A percentile compares a stretch with the other conserved stretches of the same genome.
Conservation (phyloP, 768 basidiomycete genomes). For the Kwoniella pini region DNA sequence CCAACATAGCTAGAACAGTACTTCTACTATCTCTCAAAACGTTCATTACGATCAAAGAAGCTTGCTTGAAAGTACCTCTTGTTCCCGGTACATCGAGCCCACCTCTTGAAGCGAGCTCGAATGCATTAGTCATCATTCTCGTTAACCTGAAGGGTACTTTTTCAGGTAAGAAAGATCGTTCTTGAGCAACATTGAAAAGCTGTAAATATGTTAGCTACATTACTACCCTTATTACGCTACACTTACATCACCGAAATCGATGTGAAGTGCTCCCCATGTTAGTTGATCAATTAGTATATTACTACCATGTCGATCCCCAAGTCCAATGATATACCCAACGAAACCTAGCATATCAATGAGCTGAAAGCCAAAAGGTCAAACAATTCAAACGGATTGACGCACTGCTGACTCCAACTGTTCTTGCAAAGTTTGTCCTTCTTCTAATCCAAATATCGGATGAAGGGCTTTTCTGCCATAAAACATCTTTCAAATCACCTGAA, state of each 20-base stretch:
- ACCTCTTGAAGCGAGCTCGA: slow-evolving; percentile 47
- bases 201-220: slow-evolving; percentile 15
- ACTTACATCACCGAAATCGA: slow-evolving; percentile 56
- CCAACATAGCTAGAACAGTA: slow-evolving; percentile 54
- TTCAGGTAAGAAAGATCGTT: slow-evolving; percentile 53
- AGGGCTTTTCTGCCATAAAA: slow-evolving; percentile 52
- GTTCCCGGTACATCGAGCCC: slow-evolving; percentile 43
- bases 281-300: slow-evolving; percentile 51
- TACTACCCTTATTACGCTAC: slow-evolving; percentile 2
- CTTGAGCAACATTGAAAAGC: slow-evolving; percentile 52
- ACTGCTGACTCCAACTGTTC: slow-evolving; percentile 50
- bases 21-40: slow-evolving; percentile 53
- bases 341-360: slow-evolving; percentile 37
- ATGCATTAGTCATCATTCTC: slow-evolving; percentile 55
- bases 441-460: slow-evolving; percentile 52
- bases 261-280: slow-evolving; percentile 50
- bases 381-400: slow-evolving; percentile 8
- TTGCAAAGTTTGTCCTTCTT: slow-evolving; percentile 50
- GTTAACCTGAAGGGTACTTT: slow-evolving; percentile 57
- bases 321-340: slow-evolving; percentile 55
- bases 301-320: slow-evolving; percentile 56
- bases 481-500: slow-evolving; percentile 49
- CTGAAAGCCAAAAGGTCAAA: neutral
- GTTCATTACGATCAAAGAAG: slow-evolving; percentile 51
- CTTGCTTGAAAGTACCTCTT: slow-evolving; percentile 54